These are phyloP conservation scores for Picochlorum sp. DNA, from an alignment of 139 green algal genomes.

Conservation along the genomic window DNA sequence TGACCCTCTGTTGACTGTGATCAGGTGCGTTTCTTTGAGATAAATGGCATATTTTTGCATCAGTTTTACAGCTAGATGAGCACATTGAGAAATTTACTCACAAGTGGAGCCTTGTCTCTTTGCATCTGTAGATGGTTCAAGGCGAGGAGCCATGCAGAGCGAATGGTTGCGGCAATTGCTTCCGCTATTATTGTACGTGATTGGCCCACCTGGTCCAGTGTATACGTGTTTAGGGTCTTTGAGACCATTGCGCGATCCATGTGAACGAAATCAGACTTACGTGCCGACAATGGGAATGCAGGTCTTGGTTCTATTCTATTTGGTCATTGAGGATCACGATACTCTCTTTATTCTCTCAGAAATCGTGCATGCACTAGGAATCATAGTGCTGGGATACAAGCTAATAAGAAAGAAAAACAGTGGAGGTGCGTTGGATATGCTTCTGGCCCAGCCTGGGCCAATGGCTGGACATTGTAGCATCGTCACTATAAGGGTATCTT, in stretches of 20 bases:
- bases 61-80: no score
- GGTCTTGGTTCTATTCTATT: conserved; percentile 56
- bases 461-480: neutral
- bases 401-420: conserved; percentile 76
- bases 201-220: neutral
- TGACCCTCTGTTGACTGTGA: conserved; percentile 30
- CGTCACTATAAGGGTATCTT: neutral
- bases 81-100: neutral
- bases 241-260: neutral
- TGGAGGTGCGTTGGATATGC: conserved; percentile 48
- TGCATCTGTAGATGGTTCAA: conserved; percentile 54
- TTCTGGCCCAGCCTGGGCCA: neutral
- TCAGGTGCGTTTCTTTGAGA: conserved; percentile 13
- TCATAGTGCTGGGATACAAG: conserved; percentile 89
- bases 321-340: conserved; percentile 95
- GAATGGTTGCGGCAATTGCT: conserved; percentile 35
- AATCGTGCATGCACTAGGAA: conserved; percentile 85
- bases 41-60: neutral
- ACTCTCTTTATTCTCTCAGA: conserved; percentile 94
- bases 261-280: neutral
- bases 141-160: conserved; percentile 47
- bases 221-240: neutral
- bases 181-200: conserved; percentile 47
- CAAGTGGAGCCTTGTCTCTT: neutral
- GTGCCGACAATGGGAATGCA: conserved; percentile 10